Percentiles rank a stretch among this genome's conserved stretches.
phyloP scores from a whole-genome alignment of 2,329 filamentous ascomycete species.

The Aspergillus sclerotialis region DNA sequence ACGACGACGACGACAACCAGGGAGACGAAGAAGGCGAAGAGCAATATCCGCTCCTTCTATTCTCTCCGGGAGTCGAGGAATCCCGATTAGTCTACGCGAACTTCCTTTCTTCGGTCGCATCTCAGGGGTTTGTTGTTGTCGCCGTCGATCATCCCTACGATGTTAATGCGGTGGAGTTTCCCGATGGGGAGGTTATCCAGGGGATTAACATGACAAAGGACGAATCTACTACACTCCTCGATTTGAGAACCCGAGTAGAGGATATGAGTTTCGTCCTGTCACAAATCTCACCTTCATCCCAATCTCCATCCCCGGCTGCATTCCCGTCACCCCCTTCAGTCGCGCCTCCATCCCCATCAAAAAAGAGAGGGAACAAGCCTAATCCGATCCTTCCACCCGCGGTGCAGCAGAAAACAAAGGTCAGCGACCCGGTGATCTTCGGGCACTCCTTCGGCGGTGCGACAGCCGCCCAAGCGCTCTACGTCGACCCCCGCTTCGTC shows the following conservation, averaged over 20 bases:
- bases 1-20: background rate
- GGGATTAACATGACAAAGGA: background rate
- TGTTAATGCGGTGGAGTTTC: slow-evolving; percentile 13
- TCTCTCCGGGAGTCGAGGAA: background rate
- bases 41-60: background rate
- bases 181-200: slow-evolving; percentile 9
- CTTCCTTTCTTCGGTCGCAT: background rate
- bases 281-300: slow-evolving; percentile 1
- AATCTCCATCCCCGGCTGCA: slow-evolving; percentile 1
- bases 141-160: slow-evolving; percentile 17
- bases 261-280: slow-evolving; percentile 4
- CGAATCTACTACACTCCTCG: background rate
- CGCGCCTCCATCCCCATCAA: too few relatives aligned
- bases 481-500: slow-evolving; percentile 14
- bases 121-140: background rate
- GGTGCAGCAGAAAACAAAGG: background rate
- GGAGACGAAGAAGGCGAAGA: background rate
- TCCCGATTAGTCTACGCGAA: slow-evolving; percentile 1
- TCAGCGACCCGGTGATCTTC: slow-evolving; percentile 12
- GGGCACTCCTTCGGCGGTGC: slow-evolving; percentile 34
- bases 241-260: slow-evolving; percentile 1
- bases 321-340: too few relatives aligned
- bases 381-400: background rate
- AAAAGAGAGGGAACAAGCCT: too few relatives aligned
- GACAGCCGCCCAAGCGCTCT: slow-evolving; percentile 16